Evolutionary conservation across 768 basidiomycete species (phyloP).

Genomic region (Antrodiella citrinella): DNA sequence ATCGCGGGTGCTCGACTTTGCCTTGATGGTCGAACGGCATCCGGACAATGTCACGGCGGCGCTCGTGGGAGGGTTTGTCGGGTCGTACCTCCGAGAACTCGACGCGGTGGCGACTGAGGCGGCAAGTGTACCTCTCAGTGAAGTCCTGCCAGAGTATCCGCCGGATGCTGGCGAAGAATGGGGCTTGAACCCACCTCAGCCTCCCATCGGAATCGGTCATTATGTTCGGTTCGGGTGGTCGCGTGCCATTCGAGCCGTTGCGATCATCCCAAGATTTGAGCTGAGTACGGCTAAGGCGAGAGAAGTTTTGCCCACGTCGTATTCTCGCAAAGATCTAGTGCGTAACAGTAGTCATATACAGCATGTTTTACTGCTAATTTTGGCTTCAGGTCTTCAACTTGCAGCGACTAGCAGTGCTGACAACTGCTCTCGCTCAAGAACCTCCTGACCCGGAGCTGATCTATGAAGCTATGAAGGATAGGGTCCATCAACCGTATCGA

Average conservation of each 20-base stretch:
- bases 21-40: slow-evolving; percentile 98
- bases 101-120: slow-evolving; percentile 74
- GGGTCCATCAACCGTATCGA: slow-evolving; percentile 94
- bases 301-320: slow-evolving; percentile 74
- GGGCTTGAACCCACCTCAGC: slow-evolving; percentile 82
- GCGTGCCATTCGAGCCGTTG: slow-evolving; percentile 78
- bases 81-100: slow-evolving; percentile 89
- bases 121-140: slow-evolving; percentile 86
- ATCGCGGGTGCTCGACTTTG: slow-evolving; percentile 84
- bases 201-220: slow-evolving; percentile 89
- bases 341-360: slow-evolving; percentile 21
- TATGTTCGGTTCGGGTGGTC: slow-evolving; percentile 88
- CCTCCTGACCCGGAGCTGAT: slow-evolving; percentile 96
- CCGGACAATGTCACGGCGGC: slow-evolving; percentile 99
- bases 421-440: slow-evolving; percentile 82
- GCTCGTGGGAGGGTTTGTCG: slow-evolving; percentile 93
- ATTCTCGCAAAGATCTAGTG: slow-evolving; percentile 88
- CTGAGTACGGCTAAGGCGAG: slow-evolving; percentile 93
- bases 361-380: neutral
- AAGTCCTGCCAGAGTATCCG: slow-evolving; percentile 95
- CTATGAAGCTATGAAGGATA: slow-evolving; percentile 99
- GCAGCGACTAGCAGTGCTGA: slow-evolving; percentile 91
- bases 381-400: slow-evolving; percentile 90
- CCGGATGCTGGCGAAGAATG: slow-evolving; percentile 86
- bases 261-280: slow-evolving; percentile 93